Conservation (phyloP, 768 basidiomycete species). For the Lentinula lateritia region DNA sequence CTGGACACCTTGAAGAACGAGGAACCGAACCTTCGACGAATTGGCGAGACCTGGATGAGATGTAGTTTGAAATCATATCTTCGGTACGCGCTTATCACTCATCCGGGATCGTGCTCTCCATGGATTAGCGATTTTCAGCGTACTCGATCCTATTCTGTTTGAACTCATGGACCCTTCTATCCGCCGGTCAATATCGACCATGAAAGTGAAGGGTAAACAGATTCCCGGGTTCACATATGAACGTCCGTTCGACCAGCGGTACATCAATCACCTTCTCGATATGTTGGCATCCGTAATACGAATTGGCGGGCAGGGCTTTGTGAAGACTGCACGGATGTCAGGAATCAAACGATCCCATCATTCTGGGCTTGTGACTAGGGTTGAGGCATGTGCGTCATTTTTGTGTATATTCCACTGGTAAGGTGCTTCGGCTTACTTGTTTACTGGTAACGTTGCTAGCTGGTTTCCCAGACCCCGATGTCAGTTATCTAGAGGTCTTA, state of each 20-base stretch:
- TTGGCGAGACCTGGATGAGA: slow-evolving; percentile 97
- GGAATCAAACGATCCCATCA: slow-evolving; percentile 63
- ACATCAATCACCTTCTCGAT: slow-evolving; percentile 70
- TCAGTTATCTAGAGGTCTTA: slow-evolving; percentile 73
- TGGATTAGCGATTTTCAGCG: slow-evolving; percentile 34
- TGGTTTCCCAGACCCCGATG: slow-evolving; percentile 42
- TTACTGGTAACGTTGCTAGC: slow-evolving; percentile 14
- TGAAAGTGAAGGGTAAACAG: slow-evolving; percentile 59
- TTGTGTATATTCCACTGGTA: slow-evolving; percentile 7
- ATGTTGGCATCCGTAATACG: slow-evolving; percentile 70
- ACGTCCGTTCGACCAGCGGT: slow-evolving; percentile 71
- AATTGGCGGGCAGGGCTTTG: slow-evolving; percentile 88
- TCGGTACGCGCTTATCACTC: slow-evolving; percentile 44
- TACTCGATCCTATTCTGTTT: slow-evolving; percentile 82
- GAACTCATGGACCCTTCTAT: slow-evolving; percentile 72
- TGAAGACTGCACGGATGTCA: slow-evolving; percentile 64
- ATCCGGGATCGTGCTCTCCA: not conserved
- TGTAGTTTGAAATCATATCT: slow-evolving; percentile 89
- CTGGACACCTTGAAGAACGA: slow-evolving; percentile 77
- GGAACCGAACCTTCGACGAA: slow-evolving; percentile 66
- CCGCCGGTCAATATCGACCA: slow-evolving; percentile 39
- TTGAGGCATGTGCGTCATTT: slow-evolving; percentile 44
- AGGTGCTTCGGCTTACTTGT: not conserved
- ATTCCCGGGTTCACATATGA: slow-evolving; percentile 66
- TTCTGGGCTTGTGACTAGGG: slow-evolving; percentile 52